Percentiles rank a stretch among this genome's conserved stretches.
phyloP scores from a whole-genome alignment of 805 yeast genomes.

The Metschnikowia proteae region DNA sequence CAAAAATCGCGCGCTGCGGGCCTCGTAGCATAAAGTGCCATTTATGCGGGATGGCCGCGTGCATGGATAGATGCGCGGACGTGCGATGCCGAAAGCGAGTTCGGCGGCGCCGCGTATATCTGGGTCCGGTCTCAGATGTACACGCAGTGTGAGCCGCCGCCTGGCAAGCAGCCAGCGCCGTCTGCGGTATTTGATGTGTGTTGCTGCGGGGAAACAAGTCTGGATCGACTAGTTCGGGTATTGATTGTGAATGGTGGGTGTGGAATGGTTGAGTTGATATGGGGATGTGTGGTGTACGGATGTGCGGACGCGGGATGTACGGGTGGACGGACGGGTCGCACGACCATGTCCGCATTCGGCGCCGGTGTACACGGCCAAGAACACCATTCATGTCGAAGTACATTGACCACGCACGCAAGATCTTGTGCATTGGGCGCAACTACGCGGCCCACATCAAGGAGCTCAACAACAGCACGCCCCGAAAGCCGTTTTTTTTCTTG shows the following conservation, averaged over 20 bases:
- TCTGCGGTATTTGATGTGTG: too few species aligned
- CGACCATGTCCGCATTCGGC: too few species aligned
- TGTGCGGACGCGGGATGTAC: too few species aligned
- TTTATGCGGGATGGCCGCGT: background rate
- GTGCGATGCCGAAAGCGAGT: background rate
- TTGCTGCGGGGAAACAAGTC: too few species aligned
- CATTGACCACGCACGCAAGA: conserved; percentile 63
- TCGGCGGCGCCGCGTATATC: background rate
- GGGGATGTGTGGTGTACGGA: too few species aligned
- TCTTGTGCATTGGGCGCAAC: conserved; percentile 94
- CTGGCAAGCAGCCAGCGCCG: too few species aligned
- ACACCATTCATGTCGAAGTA: conserved; percentile 30
- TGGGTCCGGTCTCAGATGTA: background rate
- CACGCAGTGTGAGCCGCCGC: too few species aligned
- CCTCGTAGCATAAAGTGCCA: background rate
- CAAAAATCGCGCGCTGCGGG: background rate
- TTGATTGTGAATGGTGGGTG: too few species aligned
- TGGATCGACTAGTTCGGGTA: too few species aligned
- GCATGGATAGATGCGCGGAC: background rate
- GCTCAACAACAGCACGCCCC: conserved; percentile 74
- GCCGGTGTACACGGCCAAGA: too few species aligned
- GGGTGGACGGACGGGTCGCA: too few species aligned
- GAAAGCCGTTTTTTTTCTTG: conserved; percentile 86
- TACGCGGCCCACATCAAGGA: conserved; percentile 96
- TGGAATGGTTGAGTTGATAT: too few species aligned